Base-by-base conservation (phyloP, 495 filamentous ascomycete genomes). In the Melanomma pulvis-pyrius region DNA sequence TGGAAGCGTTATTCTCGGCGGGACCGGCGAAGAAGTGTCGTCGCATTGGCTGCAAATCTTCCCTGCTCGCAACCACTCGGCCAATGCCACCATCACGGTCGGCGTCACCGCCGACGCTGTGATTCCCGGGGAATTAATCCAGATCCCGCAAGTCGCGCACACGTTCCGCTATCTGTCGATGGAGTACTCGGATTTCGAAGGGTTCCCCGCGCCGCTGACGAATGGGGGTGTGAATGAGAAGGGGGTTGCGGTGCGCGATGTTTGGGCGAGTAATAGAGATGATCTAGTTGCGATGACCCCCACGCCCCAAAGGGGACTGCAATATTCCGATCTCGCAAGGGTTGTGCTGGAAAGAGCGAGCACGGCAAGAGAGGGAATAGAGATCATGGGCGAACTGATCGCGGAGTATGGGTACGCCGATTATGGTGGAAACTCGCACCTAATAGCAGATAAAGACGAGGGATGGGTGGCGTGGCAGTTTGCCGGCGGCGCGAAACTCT, bases 131-230 rank as follows among this genome's bases (percentile, higher is more conserved):
- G 15, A 51, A 26, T 12, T 51, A 26, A 51, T 51, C 21, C 21
- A 51, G 21, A 51, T 51, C 21, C 26, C 48, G 3, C 48, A 51
- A 51, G 48, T 51, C 21, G 15, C 48, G 12, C 48, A 51, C 26
- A 51, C 48, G 21, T 51, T 51, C 26, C 48, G 48, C 1, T 51
- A 51, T 12, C 21, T 51, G 12, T 51, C 48, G 21, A 51, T 51
- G 48, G 48, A 51, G 48, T 51, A 51, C 48, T 51, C 48, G 3
- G 48, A 51, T 12, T 51, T 51, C 26, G 48, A 51, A 25, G 48
- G 48, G 21, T 51, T 51, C 48, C 48, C 48, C 21, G 48, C 48
- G 11, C 48, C 48, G 48, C 48, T 51, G 21, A 51, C 48, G 1
- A 51, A 51, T 51, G 48, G 48, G 1, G 48, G 48, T 12, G 48